Conservation (phyloP, 1,284 basidiomycete species). For the Ustilago cynodontis region DNA sequence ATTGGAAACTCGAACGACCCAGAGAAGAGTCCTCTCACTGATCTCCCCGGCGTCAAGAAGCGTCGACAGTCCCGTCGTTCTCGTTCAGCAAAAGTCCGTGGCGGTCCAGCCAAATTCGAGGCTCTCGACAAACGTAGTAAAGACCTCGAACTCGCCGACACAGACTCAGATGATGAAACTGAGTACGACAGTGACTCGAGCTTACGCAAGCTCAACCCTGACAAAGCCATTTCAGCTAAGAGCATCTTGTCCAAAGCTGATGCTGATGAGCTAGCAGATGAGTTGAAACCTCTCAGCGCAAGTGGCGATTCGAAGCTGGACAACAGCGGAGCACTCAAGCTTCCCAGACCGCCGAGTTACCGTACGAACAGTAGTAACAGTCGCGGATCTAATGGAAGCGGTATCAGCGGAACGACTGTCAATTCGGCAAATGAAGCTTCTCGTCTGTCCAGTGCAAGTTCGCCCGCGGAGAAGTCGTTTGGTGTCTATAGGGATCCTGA, state of each 20-base stretch:
- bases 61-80: constrained; percentile 19
- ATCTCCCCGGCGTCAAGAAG: constrained; percentile 18
- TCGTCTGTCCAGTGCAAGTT: background rate
- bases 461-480: constrained; percentile 26
- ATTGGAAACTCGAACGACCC: constrained; percentile 22
- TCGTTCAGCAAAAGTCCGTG: constrained; percentile 21
- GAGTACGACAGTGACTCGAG: constrained; percentile 53
- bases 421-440: background rate
- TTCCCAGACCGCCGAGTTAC: constrained; percentile 48
- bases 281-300: constrained; percentile 23
- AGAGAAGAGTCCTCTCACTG: constrained; percentile 37
- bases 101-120: constrained; percentile 56
- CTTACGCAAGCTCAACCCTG: constrained; percentile 16
- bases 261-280: constrained; percentile 28
- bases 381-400: constrained; percentile 14
- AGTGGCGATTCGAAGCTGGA: constrained; percentile 22
- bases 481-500: constrained; percentile 23
- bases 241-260: constrained; percentile 21
- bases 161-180: constrained; percentile 39
- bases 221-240: constrained; percentile 19
- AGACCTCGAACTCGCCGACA: constrained; percentile 27
- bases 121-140: constrained; percentile 32
- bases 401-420: constrained; percentile 26
- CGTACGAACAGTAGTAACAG: constrained; percentile 44
- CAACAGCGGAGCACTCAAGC: constrained; percentile 12